A percentile compares a stretch with the other conserved stretches of the same genome.
Conservation (phyloP, 352 stramenopile species). For the Globisporangium heterothallicum region DNA sequence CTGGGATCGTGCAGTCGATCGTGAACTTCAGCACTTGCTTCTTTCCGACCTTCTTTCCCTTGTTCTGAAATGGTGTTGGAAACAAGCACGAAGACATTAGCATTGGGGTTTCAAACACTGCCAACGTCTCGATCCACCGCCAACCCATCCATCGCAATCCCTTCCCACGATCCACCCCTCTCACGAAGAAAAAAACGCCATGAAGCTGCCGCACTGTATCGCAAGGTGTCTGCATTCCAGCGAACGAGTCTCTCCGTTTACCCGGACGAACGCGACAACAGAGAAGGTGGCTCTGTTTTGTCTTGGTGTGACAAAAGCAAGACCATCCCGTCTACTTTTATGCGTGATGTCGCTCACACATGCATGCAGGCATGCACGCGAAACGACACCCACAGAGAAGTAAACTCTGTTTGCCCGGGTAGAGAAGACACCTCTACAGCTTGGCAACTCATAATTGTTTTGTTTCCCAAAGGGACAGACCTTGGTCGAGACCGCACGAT, state of each 20-base stretch:
- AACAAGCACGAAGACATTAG: background rate
- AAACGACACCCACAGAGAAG: slow-evolving; percentile 70
- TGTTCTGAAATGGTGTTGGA: slow-evolving; percentile 36
- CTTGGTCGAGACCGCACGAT: background rate
- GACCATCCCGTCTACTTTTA: slow-evolving; percentile 25
- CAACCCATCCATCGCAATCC: background rate
- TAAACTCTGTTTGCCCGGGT: slow-evolving; percentile 86
- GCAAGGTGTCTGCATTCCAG: slow-evolving; percentile 4
- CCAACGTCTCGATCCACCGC: slow-evolving; percentile 1
- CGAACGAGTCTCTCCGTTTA: slow-evolving; percentile 7
- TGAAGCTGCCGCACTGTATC: slow-evolving; percentile 2
- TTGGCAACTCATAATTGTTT: slow-evolving; percentile 65
- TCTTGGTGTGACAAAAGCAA: slow-evolving; percentile 7
- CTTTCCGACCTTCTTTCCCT: slow-evolving; percentile 87
- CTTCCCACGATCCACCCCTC: background rate
- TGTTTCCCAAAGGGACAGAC: slow-evolving; percentile 1
- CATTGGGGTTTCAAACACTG: slow-evolving; percentile 6
- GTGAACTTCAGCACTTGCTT: slow-evolving; percentile 91
- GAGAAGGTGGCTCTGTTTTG: slow-evolving; percentile 34
- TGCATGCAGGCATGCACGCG: background rate
- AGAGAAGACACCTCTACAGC: slow-evolving; percentile 84
- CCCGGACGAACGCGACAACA: slow-evolving; percentile 24
- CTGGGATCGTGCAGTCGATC: slow-evolving; percentile 93
- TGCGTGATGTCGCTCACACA: slow-evolving; percentile 28
- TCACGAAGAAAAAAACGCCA: background rate